Evolutionary conservation across 1,284 basidiomycete genomes (phyloP), one percentile per base, ranked within the genome.

Genomic region (Trichosporon inkin): DNA sequence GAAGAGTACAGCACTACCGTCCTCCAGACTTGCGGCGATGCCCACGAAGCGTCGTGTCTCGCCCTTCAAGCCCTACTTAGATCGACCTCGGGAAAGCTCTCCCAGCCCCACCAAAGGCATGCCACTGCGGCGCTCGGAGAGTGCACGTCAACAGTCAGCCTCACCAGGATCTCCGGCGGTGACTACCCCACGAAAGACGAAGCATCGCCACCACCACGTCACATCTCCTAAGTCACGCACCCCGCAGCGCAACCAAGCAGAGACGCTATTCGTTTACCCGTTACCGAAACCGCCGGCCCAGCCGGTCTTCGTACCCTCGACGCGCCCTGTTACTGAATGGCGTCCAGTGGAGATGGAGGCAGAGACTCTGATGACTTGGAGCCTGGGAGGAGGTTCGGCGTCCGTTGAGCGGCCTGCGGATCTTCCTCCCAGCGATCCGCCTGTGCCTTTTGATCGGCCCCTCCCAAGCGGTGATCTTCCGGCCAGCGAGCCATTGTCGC

Each of bases 361-460:
- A 14, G 73, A 75, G 52, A 75, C 73, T 2, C 62, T 75, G 14
- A 61, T 75, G 55, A 69, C 71, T 2, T 75, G 73, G 73, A 67
- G 67, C 58, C 53, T 67, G 22, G 68, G 63, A 4, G 63, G 60
- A 3, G 60, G 54, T 2, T 47, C 37, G 7, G 28, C 20, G 6
- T 49, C 24, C 10, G 17, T 20, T 7, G 44, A 32, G 8, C 37
- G 24, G 19, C 34, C 40, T 6, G 24, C 10, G 13, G 35, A 24
- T 32, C 44, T 49, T 16, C 44, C 44, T 49, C 28, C 44, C 10
- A 24, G 53, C 36, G 53, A 54, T 32, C 53, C 53, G 2, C 39
- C 54, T 10, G 19, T 32, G 3, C 20, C 14, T 3, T 13, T n/a
- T 22, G 22, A 28, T 14, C 17, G n/a, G 24, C 16, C n/a, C 3